These are phyloP conservation scores for Dalechampia spathulata DNA, from an alignment of 441 rosid species.

Conservation along the genomic window DNA sequence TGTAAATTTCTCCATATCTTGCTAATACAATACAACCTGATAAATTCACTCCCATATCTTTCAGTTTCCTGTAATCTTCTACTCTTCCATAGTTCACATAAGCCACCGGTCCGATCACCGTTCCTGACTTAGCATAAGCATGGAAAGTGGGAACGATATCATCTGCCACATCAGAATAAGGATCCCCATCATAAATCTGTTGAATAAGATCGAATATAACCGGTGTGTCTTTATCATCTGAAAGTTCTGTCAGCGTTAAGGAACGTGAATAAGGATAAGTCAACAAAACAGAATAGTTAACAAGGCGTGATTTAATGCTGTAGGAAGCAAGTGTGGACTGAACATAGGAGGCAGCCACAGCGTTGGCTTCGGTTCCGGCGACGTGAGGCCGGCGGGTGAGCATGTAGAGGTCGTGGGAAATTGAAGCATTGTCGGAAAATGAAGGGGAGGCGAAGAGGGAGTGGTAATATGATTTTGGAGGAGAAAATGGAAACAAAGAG, in stretches of 20 bases:
- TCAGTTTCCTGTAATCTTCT: conserved; percentile 45
- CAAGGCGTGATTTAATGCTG: conserved; percentile 31
- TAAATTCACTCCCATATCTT: conserved; percentile 42
- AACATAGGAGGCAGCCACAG: conserved; percentile 52
- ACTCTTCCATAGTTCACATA: conserved; percentile 69
- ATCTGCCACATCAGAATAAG: conserved; percentile 42
- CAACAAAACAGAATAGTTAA: conserved; percentile 47
- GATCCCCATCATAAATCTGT: conserved; percentile 47
- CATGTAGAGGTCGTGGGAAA: conserved; percentile 48
- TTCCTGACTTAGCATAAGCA: conserved; percentile 75
- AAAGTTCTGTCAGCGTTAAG: conserved; percentile 26
- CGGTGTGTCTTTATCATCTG: conserved; percentile 17
- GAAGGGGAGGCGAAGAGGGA: conserved; percentile 45
- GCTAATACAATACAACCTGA: conserved; percentile 51
- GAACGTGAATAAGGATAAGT: conserved; percentile 69
- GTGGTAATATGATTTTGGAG: conserved; percentile 53
- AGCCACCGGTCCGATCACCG: conserved; percentile 42
- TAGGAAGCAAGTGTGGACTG: conserved; percentile 39
- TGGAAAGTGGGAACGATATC: conserved; percentile 61
- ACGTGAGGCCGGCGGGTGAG: conserved; percentile 81
- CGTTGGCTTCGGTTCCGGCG: conserved; percentile 71
- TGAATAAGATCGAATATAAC: conserved; percentile 38
- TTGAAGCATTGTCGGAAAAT: conserved; percentile 54
- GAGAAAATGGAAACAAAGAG: conserved; percentile 21
- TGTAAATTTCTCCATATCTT: conserved; percentile 54